Conservation (phyloP, 192 early-diverging fungal species). For the Coemansia sp. region DNA sequence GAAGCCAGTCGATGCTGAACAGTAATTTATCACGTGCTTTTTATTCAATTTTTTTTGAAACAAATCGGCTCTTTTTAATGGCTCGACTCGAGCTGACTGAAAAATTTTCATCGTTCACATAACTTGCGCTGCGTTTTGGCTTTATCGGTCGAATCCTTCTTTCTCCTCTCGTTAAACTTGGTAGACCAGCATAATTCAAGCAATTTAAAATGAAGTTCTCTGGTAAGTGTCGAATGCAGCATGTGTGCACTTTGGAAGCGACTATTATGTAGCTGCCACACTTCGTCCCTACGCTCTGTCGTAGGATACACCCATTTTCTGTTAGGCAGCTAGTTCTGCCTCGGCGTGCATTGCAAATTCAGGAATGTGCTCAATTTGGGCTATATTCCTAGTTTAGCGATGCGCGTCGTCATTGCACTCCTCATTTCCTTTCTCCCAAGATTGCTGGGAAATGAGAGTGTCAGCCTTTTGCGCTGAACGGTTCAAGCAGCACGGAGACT, state of each 20-base stretch:
- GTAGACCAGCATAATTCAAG: conserved; percentile 20
- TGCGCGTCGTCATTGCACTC: conserved; percentile 53
- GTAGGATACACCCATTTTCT: conserved; percentile 11
- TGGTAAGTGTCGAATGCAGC: conserved; percentile 23
- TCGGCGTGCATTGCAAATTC: conserved; percentile 9
- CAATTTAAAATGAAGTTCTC: conserved; percentile 52
- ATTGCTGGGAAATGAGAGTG: conserved; percentile 28
- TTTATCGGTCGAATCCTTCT: conserved; percentile 13
- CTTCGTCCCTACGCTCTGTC: conserved; percentile 17
- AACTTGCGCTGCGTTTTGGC: neutral
- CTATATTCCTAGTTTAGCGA: neutral
- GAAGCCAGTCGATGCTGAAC: conserved; percentile 2
- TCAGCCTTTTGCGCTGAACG: conserved; percentile 55
- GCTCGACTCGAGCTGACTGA: conserved; percentile 1
- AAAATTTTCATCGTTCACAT: conserved; percentile 4
- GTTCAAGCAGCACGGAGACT: conserved; percentile 15
- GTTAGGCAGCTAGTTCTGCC: conserved; percentile 17
- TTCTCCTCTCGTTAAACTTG: conserved; percentile 27
- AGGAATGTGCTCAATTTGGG: neutral
- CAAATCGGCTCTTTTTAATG: neutral
- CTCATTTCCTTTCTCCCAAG: conserved; percentile 7
- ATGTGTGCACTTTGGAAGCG: neutral
- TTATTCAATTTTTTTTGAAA: neutral
- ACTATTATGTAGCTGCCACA: neutral
- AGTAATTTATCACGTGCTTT: neutral